Percentiles rank a stretch among this genome's conserved stretches.
These are phyloP conservation scores for Wickerhamomyces alni DNA, from an alignment of 805 yeast genomes.

Conservation along the genomic window DNA sequence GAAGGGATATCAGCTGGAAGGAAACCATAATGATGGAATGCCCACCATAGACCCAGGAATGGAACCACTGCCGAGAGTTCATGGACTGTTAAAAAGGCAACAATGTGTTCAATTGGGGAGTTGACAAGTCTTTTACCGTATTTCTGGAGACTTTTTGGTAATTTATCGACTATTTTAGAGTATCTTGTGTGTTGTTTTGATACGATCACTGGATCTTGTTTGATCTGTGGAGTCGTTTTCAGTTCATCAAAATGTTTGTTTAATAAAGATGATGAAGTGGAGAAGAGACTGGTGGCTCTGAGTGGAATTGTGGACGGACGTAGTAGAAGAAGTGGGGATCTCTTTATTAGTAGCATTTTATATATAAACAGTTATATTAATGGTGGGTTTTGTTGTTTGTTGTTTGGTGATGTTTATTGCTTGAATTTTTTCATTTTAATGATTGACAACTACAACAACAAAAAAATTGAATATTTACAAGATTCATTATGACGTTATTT, in stretches of 20 bases:
- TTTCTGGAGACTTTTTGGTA: slow-evolving; percentile 46
- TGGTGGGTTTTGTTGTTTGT: too few relatives aligned
- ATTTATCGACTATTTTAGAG: slow-evolving; percentile 25
- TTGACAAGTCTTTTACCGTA: slow-evolving; percentile 43
- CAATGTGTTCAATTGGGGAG: slow-evolving; percentile 56
- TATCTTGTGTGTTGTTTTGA: slow-evolving; percentile 2
- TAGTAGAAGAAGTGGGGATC: too few relatives aligned
- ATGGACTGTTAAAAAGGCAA: slow-evolving; percentile 63
- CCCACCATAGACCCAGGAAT: slow-evolving; percentile 60
- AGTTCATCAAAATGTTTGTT: slow-evolving; percentile 10
- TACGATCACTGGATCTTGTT: neutral
- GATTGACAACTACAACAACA: too few relatives aligned
- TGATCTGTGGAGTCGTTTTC: slow-evolving; percentile 6
- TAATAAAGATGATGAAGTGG: neutral
- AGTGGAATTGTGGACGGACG: too few relatives aligned
- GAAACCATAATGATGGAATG: slow-evolving; percentile 49
- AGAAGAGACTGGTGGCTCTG: neutral
- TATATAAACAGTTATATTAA: too few relatives aligned
- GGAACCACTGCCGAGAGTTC: slow-evolving; percentile 75
- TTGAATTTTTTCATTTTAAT: too few relatives aligned
- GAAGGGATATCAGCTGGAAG: slow-evolving; percentile 52
- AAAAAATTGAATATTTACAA: too few relatives aligned
- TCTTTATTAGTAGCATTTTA: too few relatives aligned
- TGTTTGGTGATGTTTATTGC: too few relatives aligned
- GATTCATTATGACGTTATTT: too few relatives aligned